These are phyloP conservation scores for Ambrosia artemisiifolia DNA, from an alignment of 129 eudicot genomes.

Conservation along the genomic window DNA sequence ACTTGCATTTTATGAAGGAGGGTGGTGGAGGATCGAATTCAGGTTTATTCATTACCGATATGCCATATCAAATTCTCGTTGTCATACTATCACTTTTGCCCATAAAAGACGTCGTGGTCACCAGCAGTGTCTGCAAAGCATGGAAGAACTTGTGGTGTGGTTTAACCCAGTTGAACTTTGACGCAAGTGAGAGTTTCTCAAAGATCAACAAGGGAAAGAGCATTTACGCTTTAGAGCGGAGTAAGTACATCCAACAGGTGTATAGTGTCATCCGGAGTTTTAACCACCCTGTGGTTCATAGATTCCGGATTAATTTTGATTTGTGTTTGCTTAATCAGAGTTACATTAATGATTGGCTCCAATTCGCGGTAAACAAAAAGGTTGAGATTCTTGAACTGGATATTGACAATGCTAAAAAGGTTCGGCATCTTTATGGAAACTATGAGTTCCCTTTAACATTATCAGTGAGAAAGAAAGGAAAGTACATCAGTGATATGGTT, in stretches of 20 bases:
- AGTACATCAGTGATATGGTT: too few species aligned
- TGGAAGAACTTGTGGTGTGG: constrained; percentile 43
- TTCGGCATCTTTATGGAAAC: neutral
- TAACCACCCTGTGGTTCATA: constrained; percentile 6
- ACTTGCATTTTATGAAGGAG: constrained; percentile 12
- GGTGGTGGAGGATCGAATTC: neutral
- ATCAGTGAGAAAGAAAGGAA: neutral
- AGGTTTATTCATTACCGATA: constrained; percentile 16
- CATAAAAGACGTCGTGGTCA: constrained; percentile 35
- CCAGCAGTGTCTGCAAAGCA: constrained; percentile 33
- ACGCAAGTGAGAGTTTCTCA: constrained; percentile 14
- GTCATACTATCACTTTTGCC: constrained; percentile 33
- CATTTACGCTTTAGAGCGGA: neutral
- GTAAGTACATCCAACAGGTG: constrained; percentile 39
- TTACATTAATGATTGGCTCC: constrained; percentile 10
- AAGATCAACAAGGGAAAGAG: constrained; percentile 15
- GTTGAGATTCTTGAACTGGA: constrained; percentile 11
- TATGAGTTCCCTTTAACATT: neutral
- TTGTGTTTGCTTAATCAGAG: neutral
- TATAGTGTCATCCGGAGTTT: constrained; percentile 23
- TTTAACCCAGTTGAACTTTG: constrained; percentile 32
- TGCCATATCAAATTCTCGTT: constrained; percentile 42
- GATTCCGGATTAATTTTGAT: constrained; percentile 2
- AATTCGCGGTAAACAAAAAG: neutral
- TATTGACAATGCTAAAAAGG: neutral